Evolutionary conservation across 306 rosid species (phyloP).

Genomic region (Medicago ruthenica): DNA sequence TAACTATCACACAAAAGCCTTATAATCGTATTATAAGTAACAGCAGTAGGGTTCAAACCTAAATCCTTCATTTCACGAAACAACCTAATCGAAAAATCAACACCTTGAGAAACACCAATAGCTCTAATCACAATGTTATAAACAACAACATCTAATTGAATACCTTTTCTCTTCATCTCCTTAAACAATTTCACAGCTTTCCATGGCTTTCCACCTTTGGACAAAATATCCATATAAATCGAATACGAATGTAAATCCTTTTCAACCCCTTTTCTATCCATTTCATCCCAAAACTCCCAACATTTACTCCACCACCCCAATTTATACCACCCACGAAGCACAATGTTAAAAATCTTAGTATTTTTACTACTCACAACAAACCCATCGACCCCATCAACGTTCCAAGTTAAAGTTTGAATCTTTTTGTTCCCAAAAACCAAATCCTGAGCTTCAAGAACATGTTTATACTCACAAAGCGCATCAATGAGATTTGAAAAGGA

Average conservation of each 20-base stretch:
- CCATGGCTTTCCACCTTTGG: slow-evolving; percentile 90
- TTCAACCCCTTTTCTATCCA: slow-evolving; percentile 70
- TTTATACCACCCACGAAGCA: slow-evolving; percentile 84
- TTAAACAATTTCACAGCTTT: slow-evolving; percentile 81
- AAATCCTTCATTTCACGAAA: slow-evolving; percentile 79
- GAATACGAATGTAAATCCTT: slow-evolving; percentile 83
- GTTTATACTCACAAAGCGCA: slow-evolving; percentile 82
- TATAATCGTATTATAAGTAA: slow-evolving; percentile 72
- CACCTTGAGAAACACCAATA: slow-evolving; percentile 74
- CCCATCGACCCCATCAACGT: background rate
- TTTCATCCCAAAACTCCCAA: slow-evolving; percentile 86
- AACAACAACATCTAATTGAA: slow-evolving; percentile 75
- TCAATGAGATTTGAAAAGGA: slow-evolving; percentile 73
- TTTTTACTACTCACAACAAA: slow-evolving; percentile 17
- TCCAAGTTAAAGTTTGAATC: slow-evolving; percentile 19
- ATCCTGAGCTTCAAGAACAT: slow-evolving; percentile 81
- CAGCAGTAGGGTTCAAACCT: slow-evolving; percentile 70
- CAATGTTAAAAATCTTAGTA: slow-evolving; percentile 70
- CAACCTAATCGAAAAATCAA: slow-evolving; percentile 67
- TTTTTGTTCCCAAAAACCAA: slow-evolving; percentile 57
- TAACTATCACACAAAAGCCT: slow-evolving; percentile 75
- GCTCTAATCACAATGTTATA: slow-evolving; percentile 81
- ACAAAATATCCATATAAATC: slow-evolving; percentile 82
- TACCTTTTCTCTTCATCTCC: slow-evolving; percentile 68
- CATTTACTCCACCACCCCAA: slow-evolving; percentile 93